Base-by-base conservation (phyloP, 192 early-diverging fungal genomes). In the Coemansia sp. region DNA sequence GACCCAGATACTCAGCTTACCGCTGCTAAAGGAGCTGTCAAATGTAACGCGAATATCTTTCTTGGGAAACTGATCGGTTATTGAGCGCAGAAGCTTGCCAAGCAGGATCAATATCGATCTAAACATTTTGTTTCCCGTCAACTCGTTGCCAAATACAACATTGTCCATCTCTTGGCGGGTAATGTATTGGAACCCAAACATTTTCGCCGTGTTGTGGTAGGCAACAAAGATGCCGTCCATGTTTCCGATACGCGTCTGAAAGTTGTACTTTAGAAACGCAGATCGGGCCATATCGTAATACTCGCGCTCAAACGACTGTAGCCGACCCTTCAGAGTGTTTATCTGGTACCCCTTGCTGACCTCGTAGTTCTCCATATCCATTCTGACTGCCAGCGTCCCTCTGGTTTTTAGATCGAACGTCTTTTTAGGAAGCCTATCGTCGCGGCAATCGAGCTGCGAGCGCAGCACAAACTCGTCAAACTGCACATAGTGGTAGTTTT, bases 181-280 rank as follows among this genome's bases (percentile, higher is more conserved):
- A 10, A 98, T 82, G 59, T 96, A 98, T 76, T 98, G 90, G 69
- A 98, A 98, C 17, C 95, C 95, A 84, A 98, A 96, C 39, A 95
- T 84, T 52, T 82, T 82, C 15, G 83, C 78, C 10, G 93, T 95
- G 68, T 94, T 98, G 74, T 98, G 95, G 64, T 92, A 95, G 2
- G 86, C 83, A 1, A 98, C 91, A 63, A 98, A 87, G 4, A 96
- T 87, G 1, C 95, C 95, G 63, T 95, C 93, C 95, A 98, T 98
- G 55, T 88, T 84, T 3, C 95, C 95, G 42, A 98, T 94, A 6
- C 93, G 86, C 2, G 83, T 91, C 76, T 98, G 95, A 48, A 95
- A 87, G 70, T 87, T 94, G 73, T 71, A 75, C 69, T 95, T 98
- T 40, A 98, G 71, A 60, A 94, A 90, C 4, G 91, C 89, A 0